Percentiles rank a stretch among this genome's conserved stretches.
phyloP scores from a whole-genome alignment of 768 basidiomycete species.

The Russula sp. region DNA sequence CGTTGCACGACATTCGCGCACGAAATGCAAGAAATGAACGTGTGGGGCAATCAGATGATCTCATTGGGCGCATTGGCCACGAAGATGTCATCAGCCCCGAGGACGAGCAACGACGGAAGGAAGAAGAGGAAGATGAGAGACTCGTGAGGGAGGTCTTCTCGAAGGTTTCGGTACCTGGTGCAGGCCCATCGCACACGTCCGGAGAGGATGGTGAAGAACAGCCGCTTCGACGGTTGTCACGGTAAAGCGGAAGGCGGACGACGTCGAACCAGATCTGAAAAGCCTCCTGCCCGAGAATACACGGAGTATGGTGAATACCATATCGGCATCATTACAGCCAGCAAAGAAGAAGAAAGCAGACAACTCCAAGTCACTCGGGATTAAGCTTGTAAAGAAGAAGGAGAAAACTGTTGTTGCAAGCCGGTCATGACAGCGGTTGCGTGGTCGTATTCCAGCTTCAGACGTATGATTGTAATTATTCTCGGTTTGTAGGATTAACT shows the following conservation, averaged over 20 bases:
- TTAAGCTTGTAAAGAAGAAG: constrained; percentile 31
- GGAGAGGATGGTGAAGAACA: constrained; percentile 31
- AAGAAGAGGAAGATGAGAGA: constrained; percentile 91
- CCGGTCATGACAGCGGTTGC: background rate
- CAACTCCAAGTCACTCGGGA: constrained; percentile 31
- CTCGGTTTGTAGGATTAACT: background rate
- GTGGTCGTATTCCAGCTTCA: background rate
- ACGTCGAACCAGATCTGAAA: constrained; percentile 68
- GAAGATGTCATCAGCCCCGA: constrained; percentile 78
- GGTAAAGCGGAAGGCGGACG: constrained; percentile 84
- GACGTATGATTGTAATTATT: background rate
- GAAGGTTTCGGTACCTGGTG: constrained; percentile 51
- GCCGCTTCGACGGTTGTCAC: constrained; percentile 47
- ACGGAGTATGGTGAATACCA: constrained; percentile 54
- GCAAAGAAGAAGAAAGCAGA: constrained; percentile 59
- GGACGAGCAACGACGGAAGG: constrained; percentile 60
- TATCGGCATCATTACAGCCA: constrained; percentile 42
- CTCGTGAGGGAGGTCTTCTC: constrained; percentile 86
- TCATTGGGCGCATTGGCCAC: constrained; percentile 57
- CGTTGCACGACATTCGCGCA: constrained; percentile 87
- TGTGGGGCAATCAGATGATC: constrained; percentile 68
- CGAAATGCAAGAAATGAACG: constrained; percentile 87
- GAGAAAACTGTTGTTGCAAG: constrained; percentile 15
- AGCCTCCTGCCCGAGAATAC: constrained; percentile 66
- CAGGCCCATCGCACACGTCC: constrained; percentile 13